Conservation (phyloP, 805 yeast species). For the Saccharomycopsis capsularis region DNA sequence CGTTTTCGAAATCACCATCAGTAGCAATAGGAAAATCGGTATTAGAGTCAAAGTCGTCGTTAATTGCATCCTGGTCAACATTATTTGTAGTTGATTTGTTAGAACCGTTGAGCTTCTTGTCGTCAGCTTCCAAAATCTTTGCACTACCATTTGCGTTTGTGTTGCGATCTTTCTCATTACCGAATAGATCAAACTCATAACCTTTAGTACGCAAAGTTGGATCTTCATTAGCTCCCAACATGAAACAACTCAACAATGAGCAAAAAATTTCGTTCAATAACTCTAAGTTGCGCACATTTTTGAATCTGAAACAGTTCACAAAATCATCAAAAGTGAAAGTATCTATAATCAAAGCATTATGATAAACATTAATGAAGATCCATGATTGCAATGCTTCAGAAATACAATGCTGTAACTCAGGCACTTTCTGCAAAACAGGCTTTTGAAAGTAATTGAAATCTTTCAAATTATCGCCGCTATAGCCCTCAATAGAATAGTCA, state of each 20-base stretch:
- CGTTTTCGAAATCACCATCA: slow-evolving; percentile 16
- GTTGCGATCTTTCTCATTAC: slow-evolving; percentile 22
- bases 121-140: slow-evolving; percentile 17
- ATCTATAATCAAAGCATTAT: slow-evolving; percentile 56
- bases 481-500: background rate
- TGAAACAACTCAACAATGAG: slow-evolving; percentile 49
- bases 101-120: slow-evolving; percentile 23
- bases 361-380: slow-evolving; percentile 68
- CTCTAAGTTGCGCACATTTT: slow-evolving; percentile 39
- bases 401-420: slow-evolving; percentile 20
- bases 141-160: slow-evolving; percentile 23
- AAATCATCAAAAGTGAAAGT: slow-evolving; percentile 77
- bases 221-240: slow-evolving; percentile 37
- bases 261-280: slow-evolving; percentile 65
- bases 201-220: slow-evolving; percentile 22
- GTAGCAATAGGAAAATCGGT: slow-evolving; percentile 16
- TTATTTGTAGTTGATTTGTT: slow-evolving; percentile 24
- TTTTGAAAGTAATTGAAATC: slow-evolving; percentile 12
- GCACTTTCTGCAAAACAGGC: slow-evolving; percentile 3
- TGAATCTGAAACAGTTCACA: slow-evolving; percentile 48
- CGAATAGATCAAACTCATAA: slow-evolving; percentile 22
- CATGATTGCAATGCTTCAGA: slow-evolving; percentile 57
- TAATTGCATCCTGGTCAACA: slow-evolving; percentile 28
- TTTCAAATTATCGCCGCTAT: background rate
- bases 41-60: background rate